phyloP scores from a whole-genome alignment of 2,329 filamentous ascomycete genomes.

The Colletotrichum cereale region DNA sequence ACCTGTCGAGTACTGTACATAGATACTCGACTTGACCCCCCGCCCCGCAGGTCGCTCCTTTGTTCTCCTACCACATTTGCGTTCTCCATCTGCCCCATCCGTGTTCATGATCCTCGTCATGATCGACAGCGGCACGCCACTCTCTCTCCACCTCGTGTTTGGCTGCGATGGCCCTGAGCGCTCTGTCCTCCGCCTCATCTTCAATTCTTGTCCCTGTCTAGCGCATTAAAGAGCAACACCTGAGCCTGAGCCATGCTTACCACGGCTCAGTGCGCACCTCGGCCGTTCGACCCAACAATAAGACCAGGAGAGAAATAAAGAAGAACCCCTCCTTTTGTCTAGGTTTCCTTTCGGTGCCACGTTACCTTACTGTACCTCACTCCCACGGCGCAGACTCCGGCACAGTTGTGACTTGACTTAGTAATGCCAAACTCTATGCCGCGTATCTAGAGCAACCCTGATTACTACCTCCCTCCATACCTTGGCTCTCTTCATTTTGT shows the following conservation, averaged over 20 bases:
- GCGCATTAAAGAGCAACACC: slow-evolving; percentile 7
- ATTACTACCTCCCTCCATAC: neutral
- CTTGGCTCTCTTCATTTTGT: neutral
- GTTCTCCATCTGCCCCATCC: slow-evolving; percentile 6
- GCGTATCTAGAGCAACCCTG: neutral
- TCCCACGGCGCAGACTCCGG: neutral
- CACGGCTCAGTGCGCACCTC: neutral
- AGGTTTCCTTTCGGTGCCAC: neutral
- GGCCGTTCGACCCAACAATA: slow-evolving; percentile 8
- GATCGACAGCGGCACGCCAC: slow-evolving; percentile 20
- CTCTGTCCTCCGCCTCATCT: slow-evolving; percentile 33
- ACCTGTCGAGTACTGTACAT: neutral
- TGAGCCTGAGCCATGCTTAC: slow-evolving; percentile 9
- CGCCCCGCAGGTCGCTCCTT: neutral
- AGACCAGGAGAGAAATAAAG: neutral
- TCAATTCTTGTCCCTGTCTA: slow-evolving; percentile 19
- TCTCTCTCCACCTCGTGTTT: slow-evolving; percentile 15
- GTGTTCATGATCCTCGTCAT: slow-evolving; percentile 14
- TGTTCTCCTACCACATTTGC: slow-evolving; percentile 8
- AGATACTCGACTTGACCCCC: neutral
- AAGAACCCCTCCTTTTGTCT: neutral
- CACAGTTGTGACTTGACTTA: slow-evolving; percentile 5
- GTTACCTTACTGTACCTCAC: neutral
- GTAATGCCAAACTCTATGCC: neutral
- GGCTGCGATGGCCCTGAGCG: slow-evolving; percentile 6